phyloP scores from a whole-genome alignment of 2,329 filamentous ascomycete genomes.

The Neocucurbitaria cava region DNA sequence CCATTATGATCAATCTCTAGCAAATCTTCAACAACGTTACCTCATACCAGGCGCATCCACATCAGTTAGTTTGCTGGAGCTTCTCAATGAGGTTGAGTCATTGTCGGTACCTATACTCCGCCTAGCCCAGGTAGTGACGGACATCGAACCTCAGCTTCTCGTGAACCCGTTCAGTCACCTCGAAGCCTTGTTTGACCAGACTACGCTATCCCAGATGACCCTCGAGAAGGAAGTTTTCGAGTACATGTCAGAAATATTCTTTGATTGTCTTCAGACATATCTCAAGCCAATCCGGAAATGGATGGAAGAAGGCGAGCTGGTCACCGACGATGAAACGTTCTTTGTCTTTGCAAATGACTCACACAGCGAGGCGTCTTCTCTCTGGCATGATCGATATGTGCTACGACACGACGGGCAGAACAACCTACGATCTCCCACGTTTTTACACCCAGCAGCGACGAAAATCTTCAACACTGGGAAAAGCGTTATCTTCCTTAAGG shows the following conservation, averaged over 20 bases:
- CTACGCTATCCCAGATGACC: conserved; percentile 72
- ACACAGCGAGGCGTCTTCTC: conserved; percentile 65
- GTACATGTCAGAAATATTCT: conserved; percentile 73
- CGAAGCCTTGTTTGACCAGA: conserved; percentile 76
- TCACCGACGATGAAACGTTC: conserved; percentile 71
- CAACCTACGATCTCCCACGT: conserved; percentile 72
- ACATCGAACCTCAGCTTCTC: conserved; percentile 55
- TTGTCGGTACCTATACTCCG: conserved; percentile 63
- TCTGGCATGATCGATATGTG: conserved; percentile 80
- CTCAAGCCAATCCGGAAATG: conserved; percentile 79
- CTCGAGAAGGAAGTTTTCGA: conserved; percentile 68
- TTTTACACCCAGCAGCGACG: conserved; percentile 71
- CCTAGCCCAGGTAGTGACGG: conserved; percentile 68
- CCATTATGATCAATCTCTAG: conserved; percentile 66
- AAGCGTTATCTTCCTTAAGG: conserved; percentile 82
- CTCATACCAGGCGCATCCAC: conserved; percentile 61
- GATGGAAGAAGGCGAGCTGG: conserved; percentile 81
- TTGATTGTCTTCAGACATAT: conserved; percentile 83
- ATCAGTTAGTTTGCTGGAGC: conserved; percentile 70
- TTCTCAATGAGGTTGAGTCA: conserved; percentile 65
- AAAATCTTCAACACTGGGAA: conserved; percentile 89
- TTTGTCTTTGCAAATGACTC: conserved; percentile 71
- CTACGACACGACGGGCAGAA: conserved; percentile 68
- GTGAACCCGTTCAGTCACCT: conserved; percentile 72
- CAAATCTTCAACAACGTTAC: conserved; percentile 66